A percentile compares a stretch with the other conserved stretches of the same genome.
These are phyloP conservation scores for Trichoderma arundinaceum DNA, from an alignment of 2,329 filamentous ascomycete species.

Conservation along the genomic window DNA sequence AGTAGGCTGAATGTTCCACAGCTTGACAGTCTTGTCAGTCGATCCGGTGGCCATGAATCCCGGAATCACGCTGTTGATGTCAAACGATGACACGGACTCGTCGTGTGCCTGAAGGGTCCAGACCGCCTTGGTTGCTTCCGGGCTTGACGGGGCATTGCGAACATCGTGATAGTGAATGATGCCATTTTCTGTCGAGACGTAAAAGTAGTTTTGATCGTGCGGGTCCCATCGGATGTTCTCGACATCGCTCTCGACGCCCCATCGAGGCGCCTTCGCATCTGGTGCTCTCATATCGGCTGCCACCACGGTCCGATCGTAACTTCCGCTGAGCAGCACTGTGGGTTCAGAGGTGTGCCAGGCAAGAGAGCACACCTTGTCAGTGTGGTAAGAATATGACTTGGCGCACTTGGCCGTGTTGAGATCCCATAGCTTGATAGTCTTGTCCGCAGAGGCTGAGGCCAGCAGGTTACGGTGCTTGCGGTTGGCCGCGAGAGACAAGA, in stretches of 20 bases:
- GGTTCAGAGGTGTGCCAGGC: conserved; percentile 90
- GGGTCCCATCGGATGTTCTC: conserved; percentile 93
- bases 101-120: conserved; percentile 98
- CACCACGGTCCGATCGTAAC: conserved; percentile 92
- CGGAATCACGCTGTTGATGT: conserved; percentile 86
- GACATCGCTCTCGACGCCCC: conserved; percentile 95
- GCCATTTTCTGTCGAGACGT: conserved; percentile 89
- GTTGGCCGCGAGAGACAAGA: conserved; percentile 90
- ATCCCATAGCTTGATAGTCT: conserved; percentile 98
- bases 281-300: conserved; percentile 97
- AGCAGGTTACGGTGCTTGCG: conserved; percentile 91
- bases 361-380: conserved; percentile 95
- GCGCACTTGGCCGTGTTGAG: conserved; percentile 89
- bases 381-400: conserved; percentile 94
- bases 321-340: conserved; percentile 87
- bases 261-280: conserved; percentile 78
- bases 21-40: conserved; percentile 92
- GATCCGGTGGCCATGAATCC: conserved; percentile 94
- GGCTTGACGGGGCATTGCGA: conserved; percentile 74
- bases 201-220: conserved; percentile 92
- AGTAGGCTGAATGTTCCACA: conserved; percentile 86
- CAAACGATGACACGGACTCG: conserved; percentile 87
- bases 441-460: conserved; percentile 93
- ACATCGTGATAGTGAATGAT: conserved; percentile 92
- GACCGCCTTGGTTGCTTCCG: conserved; percentile 78